These are phyloP conservation scores for Penicillium arizonense DNA, from an alignment of 495 filamentous ascomycete genomes.

Conservation along the genomic window DNA sequence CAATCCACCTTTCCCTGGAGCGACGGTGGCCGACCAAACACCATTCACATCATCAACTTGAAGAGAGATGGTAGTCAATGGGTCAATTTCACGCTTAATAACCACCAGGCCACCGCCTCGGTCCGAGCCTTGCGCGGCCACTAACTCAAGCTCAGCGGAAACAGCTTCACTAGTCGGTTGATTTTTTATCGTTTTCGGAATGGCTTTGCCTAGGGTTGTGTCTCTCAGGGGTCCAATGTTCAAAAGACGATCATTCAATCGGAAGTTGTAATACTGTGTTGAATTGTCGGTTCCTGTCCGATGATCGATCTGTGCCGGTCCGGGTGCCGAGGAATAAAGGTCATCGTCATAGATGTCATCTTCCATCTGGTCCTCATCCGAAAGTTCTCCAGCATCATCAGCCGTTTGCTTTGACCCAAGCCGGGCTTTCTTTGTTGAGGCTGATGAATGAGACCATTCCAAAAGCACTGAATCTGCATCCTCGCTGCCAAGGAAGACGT, in stretches of 20 bases:
- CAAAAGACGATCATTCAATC: constrained; percentile 69
- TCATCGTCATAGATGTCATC: constrained; percentile 75
- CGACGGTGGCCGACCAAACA: constrained; percentile 37
- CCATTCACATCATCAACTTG: constrained; percentile 29
- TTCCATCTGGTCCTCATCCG: constrained; percentile 54
- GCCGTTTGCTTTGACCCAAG: constrained; percentile 49
- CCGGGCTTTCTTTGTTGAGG: constrained; percentile 41
- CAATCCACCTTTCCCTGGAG: constrained; percentile 4
- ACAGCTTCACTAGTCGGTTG: constrained; percentile 31
- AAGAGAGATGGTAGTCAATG: constrained; percentile 60
- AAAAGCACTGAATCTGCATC: constrained; percentile 79
- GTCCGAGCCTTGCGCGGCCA: constrained; percentile 68
- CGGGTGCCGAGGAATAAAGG: constrained; percentile 55
- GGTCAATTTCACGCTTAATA: constrained; percentile 72
- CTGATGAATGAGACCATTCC: constrained; percentile 66
- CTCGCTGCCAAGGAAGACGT: constrained; percentile 82
- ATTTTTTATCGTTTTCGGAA: constrained; percentile 1
- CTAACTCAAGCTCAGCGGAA: constrained; percentile 63
- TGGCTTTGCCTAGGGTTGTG: constrained; percentile 59
- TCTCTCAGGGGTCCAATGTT: constrained; percentile 78
- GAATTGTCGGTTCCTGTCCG: constrained; percentile 20
- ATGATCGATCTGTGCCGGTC: constrained; percentile 16
- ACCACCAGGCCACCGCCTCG: constrained; percentile 68
- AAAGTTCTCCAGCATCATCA: constrained; percentile 39
- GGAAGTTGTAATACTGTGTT: constrained; percentile 62